phyloP scores from a whole-genome alignment of 164 flowering plant genomes.

The Buxus sempervirens region DNA sequence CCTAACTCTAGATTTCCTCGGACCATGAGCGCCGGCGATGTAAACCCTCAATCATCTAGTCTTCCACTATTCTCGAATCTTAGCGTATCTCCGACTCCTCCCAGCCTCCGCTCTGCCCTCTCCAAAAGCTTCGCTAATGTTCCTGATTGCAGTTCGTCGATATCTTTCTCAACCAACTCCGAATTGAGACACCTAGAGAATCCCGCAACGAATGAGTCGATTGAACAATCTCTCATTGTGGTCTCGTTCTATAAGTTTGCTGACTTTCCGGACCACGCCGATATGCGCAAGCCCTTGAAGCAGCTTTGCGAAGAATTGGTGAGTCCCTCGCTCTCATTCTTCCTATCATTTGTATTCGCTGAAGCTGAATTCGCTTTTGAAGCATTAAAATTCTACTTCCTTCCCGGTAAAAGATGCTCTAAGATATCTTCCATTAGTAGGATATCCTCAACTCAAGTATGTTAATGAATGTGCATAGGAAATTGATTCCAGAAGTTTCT shows the following conservation, averaged over 20 bases:
- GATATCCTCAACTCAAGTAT: too few species aligned
- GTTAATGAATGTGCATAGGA: too few species aligned
- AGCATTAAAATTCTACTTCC: too few species aligned
- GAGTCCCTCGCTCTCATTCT: conserved; percentile 3
- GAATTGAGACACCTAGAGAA: conserved; percentile 4
- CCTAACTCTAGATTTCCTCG: conserved; percentile 20
- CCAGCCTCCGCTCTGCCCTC: conserved; percentile 2
- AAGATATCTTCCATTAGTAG: too few species aligned
- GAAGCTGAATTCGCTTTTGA: not conserved
- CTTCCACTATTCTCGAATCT: conserved; percentile 1
- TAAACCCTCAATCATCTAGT: not conserved
- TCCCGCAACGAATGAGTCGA: conserved; percentile 11
- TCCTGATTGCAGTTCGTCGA: conserved; percentile 2
- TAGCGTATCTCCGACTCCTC: too few species aligned
- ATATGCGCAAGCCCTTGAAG: conserved; percentile 74
- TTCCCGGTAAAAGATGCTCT: too few species aligned
- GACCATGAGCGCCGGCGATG: conserved; percentile 5
- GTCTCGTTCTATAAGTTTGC: conserved; percentile 97
- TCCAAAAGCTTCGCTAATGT: conserved; percentile 7
- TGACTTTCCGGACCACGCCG: conserved; percentile 83
- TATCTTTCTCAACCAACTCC: conserved; percentile 12
- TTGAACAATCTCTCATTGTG: conserved; percentile 49
- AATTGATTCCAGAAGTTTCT: too few species aligned
- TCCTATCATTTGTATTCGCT: not conserved
- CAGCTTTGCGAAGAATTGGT: conserved; percentile 78